phyloP scores from a whole-genome alignment of 2,329 filamentous ascomycete species.

The Amesomyces nigricolor region DNA sequence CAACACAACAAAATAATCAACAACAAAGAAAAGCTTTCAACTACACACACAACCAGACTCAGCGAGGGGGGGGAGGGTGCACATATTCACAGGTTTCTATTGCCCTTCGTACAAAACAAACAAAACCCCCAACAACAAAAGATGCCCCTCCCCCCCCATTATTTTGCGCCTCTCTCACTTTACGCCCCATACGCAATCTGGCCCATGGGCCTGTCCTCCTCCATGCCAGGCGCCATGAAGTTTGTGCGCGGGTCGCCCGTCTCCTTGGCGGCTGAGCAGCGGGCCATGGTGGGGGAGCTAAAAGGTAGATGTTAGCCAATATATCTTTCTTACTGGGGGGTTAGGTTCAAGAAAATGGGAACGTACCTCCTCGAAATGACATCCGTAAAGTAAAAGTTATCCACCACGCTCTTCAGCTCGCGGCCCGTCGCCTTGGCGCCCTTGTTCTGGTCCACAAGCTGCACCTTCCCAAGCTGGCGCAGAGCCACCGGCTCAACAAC shows the following conservation, averaged over 20 bases:
- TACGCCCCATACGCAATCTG: slow-evolving; percentile 55
- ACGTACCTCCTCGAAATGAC: slow-evolving; percentile 88
- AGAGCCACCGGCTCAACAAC: slow-evolving; percentile 77
- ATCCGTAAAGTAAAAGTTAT: slow-evolving; percentile 99
- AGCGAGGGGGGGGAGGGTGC: not conserved
- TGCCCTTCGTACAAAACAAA: slow-evolving; percentile 5
- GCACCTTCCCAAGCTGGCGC: slow-evolving; percentile 76
- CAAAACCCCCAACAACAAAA: no score
- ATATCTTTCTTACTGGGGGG: not conserved
- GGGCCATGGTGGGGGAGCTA: slow-evolving; percentile 96
- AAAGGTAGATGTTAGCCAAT: slow-evolving; percentile 5
- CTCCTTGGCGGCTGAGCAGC: slow-evolving; percentile 89
- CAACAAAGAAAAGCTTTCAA: not conserved
- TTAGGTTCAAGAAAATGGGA: not conserved
- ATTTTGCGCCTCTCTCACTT: slow-evolving; percentile 2
- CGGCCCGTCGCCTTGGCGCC: slow-evolving; percentile 66
- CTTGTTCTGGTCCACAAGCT: slow-evolving; percentile 95
- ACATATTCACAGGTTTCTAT: not conserved
- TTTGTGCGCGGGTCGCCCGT: slow-evolving; percentile 72
- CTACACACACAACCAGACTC: not conserved
- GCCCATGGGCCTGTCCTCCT: slow-evolving; percentile 56
- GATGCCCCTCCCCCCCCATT: not conserved
- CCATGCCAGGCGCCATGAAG: slow-evolving; percentile 68
- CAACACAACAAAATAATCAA: not conserved
- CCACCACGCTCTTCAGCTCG: slow-evolving; percentile 76